Percentiles rank a stretch among this genome's conserved stretches.
These are phyloP conservation scores for Beauveria asiatica DNA, from an alignment of 2,329 filamentous ascomycete genomes.

Conservation along the genomic window DNA sequence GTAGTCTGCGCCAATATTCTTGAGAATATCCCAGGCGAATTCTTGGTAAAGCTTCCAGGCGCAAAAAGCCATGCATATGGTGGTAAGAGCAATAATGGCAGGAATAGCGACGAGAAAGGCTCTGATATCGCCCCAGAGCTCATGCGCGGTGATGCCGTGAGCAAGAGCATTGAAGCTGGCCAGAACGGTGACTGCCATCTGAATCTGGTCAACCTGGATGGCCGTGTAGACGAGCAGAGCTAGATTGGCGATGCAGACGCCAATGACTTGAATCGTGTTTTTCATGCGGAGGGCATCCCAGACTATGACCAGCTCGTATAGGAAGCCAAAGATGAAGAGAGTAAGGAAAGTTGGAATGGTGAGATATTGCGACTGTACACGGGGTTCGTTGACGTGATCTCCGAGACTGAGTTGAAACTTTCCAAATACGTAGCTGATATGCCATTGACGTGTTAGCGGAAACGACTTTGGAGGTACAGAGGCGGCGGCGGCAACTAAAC, in stretches of 20 bases:
- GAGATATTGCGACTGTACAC: constrained; percentile 45
- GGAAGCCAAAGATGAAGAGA: constrained; percentile 92
- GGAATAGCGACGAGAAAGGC: constrained; percentile 82
- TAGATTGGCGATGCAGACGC: constrained; percentile 84
- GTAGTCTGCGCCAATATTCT: constrained; percentile 95
- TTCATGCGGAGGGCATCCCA: constrained; percentile 92
- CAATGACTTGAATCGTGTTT: constrained; percentile 98
- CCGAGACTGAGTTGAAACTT: constrained; percentile 63
- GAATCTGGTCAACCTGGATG: constrained; percentile 87
- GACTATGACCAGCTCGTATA: constrained; percentile 83
- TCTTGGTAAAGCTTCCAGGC: constrained; percentile 97
- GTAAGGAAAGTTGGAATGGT: constrained; percentile 93
- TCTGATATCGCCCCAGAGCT: constrained; percentile 61
- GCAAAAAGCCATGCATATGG: constrained; percentile 62
- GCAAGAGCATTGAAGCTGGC: constrained; percentile 35
- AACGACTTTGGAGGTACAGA: background rate
- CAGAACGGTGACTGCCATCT: constrained; percentile 58
- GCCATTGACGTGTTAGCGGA: constrained; percentile 13
- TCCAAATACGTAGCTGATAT: constrained; percentile 73
- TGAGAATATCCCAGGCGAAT: constrained; percentile 99
- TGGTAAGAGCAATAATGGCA: constrained; percentile 68
- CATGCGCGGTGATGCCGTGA: constrained; percentile 17
- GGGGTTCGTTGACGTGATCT: constrained; percentile 28
- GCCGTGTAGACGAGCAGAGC: constrained; percentile 87
- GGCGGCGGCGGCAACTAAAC: constrained; percentile 25